Base-by-base conservation (phyloP, 2,329 filamentous ascomycete genomes). In the Sphaerostilbella broomeana region DNA sequence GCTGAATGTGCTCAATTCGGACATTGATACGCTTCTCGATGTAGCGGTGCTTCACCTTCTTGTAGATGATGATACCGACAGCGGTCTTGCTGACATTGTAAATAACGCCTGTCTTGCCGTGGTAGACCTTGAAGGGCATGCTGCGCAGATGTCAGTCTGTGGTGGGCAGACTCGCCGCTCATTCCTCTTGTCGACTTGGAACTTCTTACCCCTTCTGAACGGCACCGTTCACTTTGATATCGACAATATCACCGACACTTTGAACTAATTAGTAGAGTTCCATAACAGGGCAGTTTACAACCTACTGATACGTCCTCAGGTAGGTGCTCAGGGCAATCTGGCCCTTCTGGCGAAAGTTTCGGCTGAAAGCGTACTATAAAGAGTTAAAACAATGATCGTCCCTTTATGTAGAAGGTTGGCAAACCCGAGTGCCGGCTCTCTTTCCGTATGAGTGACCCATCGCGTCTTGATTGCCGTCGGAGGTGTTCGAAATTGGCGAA, bases 1-100 rank as follows among this genome's bases (percentile, higher is more conserved):
- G 85, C 63, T 74, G 73, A 72, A 98, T 79, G 83, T 98, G 92
- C 84, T 98, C 92, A 71, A 97, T 73, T 67, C 92, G 87, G 74
- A 98, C 78, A 82, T 95, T 97, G 77, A 98, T 82, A 70, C 92
- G 90, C 88, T 98, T 98, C 86, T 98, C 92, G 69, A 98, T 79
- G 82, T 95, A 98, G 64, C 90, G 86, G 84, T 97, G 92, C 75
- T 89, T 88, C 68, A 98, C 92, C 72, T 94, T 87, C 82, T 95
- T 95, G 85, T 94, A 90, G 74, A 98, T 86, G 75, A 98, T 95
- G 70, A 98, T 85, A 63, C 92, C 92, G 67, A 98, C 88, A 54
- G 92, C 86, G 60, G 80, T 85, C 82, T 95, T 95, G 73, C 90
- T 92, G 62, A 98, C 92, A 79, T 98, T 98, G 86, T 94, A 95